Base-by-base conservation (phyloP, 805 yeast genomes). In the Nakazawaea siamensis region DNA sequence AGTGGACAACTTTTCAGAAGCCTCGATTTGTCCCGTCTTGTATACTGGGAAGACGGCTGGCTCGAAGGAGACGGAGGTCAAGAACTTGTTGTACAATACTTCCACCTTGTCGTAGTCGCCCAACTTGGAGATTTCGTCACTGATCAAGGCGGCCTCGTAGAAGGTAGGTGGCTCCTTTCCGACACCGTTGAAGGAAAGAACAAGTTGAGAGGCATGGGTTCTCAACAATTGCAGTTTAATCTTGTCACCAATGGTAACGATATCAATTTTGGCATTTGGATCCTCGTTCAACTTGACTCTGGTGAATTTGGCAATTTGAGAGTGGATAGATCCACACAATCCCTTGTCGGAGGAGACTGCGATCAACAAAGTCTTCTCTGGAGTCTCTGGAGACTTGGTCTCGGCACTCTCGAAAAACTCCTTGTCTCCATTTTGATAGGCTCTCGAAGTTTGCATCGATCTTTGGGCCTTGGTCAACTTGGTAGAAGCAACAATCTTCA, bases 401-500 rank as follows among this genome's bases (percentile, higher is more conserved):
- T 85, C 95, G 42, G 95, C 80, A 59, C 80, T 76, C 48, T 73
- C 66, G 66, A 68, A 85, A 51, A 92, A 85, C 57, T 81, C 86
- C 43, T 68, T 50, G 56, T 87, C 94, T 41, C 88, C 78, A 51
- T 72, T 70, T 57, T 80, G 80, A 72, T 84, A 90, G 42, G 75
- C 80, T 62, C 94, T 80, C 33, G 97, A 81, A 33, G 84, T 74
- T 49, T 70, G 68, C 87, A 87, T 90, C 43, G 97, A 95, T 63
- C 80, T 83, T 67, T 87, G 95, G 43, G 98, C 98, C 68, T 84
- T 87, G 60, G 76, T 72, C 62, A 92, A 76, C 69, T 96, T 82
- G 51, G 98, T 92, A 27, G 97, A 90, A 27, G 98, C 98, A 55
- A 92, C 98, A 66, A 92, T 81, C 74, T 88, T 92, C 97, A 92